Conservation (phyloP, 1,284 basidiomycete genomes). For the Ceratobasidium sp. region DNA sequence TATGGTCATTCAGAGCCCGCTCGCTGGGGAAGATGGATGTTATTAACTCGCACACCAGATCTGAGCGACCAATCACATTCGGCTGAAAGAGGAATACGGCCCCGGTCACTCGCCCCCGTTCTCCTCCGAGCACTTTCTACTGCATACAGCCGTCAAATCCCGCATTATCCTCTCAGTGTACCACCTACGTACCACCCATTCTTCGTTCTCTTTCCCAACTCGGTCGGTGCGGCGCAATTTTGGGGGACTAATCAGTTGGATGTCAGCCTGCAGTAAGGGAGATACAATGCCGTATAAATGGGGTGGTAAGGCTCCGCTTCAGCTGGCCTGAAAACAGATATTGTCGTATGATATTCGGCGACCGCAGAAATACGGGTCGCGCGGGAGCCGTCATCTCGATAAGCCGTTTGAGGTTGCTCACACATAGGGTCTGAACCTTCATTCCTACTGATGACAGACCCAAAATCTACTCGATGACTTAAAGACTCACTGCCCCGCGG, state of each 20-base stretch:
- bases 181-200: not conserved
- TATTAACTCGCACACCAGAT: no score
- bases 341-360: not conserved
- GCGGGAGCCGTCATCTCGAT: no score
- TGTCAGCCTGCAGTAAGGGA: not conserved
- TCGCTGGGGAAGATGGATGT: no score
- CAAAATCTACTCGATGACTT: no score
- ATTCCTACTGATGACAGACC: no score
- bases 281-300: not conserved
- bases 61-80: conserved; percentile 24
- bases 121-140: conserved; percentile 33
- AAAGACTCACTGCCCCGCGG: no score
- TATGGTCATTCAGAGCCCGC: no score
- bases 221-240: conserved; percentile 29
- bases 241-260: conserved; percentile 14
- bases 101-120: conserved; percentile 22
- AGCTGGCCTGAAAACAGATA: conserved; percentile 3
- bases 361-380: not conserved
- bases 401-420: no score
- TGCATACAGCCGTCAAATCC: conserved; percentile 12
- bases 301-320: conserved; percentile 3
- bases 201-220: not conserved
- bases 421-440: no score
- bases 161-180: conserved; percentile 11
- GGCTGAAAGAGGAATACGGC: conserved; percentile 11